Evolutionary conservation across 164 flowering plant species (phyloP).

Genomic region (Vitis vinifera): ASM3070453v1 NC_081808.1:406001-406500

Average conservation of each 20-base stretch:
- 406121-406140: constrained; percentile 64
- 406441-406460: constrained; percentile 89
- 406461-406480: constrained; percentile 88
- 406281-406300: constrained; percentile 63
- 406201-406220: constrained; percentile 58
- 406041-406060: constrained; percentile 68
- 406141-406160: constrained; percentile 29
- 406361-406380: constrained; percentile 20
- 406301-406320: constrained; percentile 85
- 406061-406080: constrained; percentile 47
- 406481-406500: constrained; percentile 74
- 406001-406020: constrained; percentile 24
- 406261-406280: constrained; percentile 84
- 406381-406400: constrained; percentile 14
- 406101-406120: constrained; percentile 87
- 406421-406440: constrained; percentile 59
- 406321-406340: constrained; percentile 79
- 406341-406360: constrained; percentile 71
- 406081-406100: constrained; percentile 53
- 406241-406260: constrained; percentile 72
- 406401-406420: constrained; percentile 65
- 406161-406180: constrained; percentile 85
- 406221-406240: constrained; percentile 60
- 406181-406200: constrained; percentile 43
- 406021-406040: constrained; percentile 70